Evolutionary conservation across 768 basidiomycete species (phyloP).

Genomic region (Cyclocybe cylindracea): DNA sequence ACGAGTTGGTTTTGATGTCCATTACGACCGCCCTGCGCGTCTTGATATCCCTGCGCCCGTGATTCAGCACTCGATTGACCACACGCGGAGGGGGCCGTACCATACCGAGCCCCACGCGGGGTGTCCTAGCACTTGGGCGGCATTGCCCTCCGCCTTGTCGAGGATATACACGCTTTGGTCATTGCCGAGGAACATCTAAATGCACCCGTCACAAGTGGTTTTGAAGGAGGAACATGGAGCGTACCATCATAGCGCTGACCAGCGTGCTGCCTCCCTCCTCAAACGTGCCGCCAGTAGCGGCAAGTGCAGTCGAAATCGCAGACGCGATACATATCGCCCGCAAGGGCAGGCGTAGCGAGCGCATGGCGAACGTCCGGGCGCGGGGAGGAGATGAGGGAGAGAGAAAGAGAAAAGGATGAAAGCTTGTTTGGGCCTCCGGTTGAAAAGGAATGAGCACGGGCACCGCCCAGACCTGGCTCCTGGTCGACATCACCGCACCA

Average conservation of each 20-base stretch:
- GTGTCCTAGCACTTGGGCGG: slow-evolving; percentile 62
- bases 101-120: slow-evolving; percentile 76
- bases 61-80: neutral
- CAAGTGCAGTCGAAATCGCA: slow-evolving; percentile 29
- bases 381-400: neutral
- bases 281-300: slow-evolving; percentile 43
- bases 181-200: slow-evolving; percentile 79
- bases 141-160: slow-evolving; percentile 86
- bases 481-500: slow-evolving; percentile 7
- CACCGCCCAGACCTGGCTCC: neutral
- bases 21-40: slow-evolving; percentile 60
- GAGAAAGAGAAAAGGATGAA: slow-evolving; percentile 3
- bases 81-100: slow-evolving; percentile 27
- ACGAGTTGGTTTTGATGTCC: slow-evolving; percentile 72
- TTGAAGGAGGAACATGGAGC: slow-evolving; percentile 7
- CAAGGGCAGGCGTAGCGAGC: slow-evolving; percentile 32
- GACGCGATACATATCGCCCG: slow-evolving; percentile 47
- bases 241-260: slow-evolving; percentile 55
- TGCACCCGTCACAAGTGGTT: neutral
- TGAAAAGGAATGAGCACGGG: neutral
- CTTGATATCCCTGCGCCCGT: slow-evolving; percentile 52
- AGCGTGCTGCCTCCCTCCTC: slow-evolving; percentile 43
- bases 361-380: slow-evolving; percentile 4
- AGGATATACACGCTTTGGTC: slow-evolving; percentile 81
- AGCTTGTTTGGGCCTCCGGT: neutral